phyloP scores from a whole-genome alignment of 1,284 basidiomycete species.

The Tilletia setariae region DNA sequence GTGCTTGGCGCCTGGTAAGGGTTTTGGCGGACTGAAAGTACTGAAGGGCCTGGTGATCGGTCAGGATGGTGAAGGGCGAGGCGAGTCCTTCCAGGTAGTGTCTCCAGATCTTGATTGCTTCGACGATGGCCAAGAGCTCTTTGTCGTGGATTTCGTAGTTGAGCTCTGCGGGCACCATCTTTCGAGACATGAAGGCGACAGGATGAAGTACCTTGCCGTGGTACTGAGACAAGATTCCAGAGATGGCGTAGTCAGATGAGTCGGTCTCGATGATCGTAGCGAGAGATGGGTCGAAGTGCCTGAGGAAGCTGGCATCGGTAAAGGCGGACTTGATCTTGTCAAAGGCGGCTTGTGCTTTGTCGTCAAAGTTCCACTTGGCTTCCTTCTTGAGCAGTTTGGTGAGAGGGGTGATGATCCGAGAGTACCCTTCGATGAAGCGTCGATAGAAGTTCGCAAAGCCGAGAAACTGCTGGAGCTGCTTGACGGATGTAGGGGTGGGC shows the following conservation, averaged over 20 bases:
- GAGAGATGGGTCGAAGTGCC: constrained; percentile 52
- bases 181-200: constrained; percentile 13
- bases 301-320: constrained; percentile 53
- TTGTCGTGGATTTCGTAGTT: too few species aligned
- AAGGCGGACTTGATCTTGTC: constrained; percentile 53
- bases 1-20: constrained; percentile 3
- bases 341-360: constrained; percentile 50
- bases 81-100: constrained; percentile 15
- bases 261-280: constrained; percentile 49
- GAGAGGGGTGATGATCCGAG: background rate
- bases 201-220: background rate
- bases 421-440: constrained; percentile 15
- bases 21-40: constrained; percentile 19
- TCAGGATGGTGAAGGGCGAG: constrained; percentile 8
- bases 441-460: constrained; percentile 16
- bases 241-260: constrained; percentile 27
- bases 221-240: background rate
- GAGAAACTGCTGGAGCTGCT: constrained; percentile 15
- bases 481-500: constrained; percentile 53
- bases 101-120: background rate
- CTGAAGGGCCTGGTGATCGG: constrained; percentile 22
- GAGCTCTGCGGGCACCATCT: constrained; percentile 26
- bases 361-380: constrained; percentile 29
- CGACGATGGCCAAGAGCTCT: constrained; percentile 22
- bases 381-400: background rate